Conservation (phyloP, 1,284 basidiomycete species). For the Vanrija humicola region DNA sequence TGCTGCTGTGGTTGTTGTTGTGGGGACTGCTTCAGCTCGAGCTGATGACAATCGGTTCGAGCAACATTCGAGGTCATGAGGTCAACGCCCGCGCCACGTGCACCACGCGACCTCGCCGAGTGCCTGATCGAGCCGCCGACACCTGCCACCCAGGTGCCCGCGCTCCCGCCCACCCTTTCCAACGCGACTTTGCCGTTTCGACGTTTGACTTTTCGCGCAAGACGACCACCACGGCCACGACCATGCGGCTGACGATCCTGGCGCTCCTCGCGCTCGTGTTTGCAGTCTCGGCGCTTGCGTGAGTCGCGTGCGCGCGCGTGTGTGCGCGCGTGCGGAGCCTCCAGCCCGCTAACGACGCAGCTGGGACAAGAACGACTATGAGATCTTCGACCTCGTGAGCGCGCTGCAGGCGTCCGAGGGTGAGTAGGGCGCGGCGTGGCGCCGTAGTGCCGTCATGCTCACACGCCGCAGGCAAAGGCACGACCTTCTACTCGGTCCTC, state of each 20-base stretch:
- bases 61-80: background rate
- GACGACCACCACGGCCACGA: background rate
- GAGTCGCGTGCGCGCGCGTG: background rate
- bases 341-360: slow-evolving; percentile 9
- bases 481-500: slow-evolving; percentile 84
- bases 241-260: slow-evolving; percentile 10
- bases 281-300: slow-evolving; percentile 8
- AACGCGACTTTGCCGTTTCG: background rate
- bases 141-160: too few relatives aligned
- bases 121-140: background rate
- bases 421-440: slow-evolving; percentile 27
- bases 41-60: background rate
- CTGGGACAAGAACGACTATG: slow-evolving; percentile 71
- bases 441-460: background rate
- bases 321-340: too few relatives aligned
- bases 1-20: background rate
- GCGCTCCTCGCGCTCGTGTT: slow-evolving; percentile 12
- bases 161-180: background rate
- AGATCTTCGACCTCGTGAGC: slow-evolving; percentile 92
- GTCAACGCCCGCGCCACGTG: background rate
- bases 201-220: background rate
- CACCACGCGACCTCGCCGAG: background rate
- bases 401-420: slow-evolving; percentile 78
- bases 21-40: too few relatives aligned
- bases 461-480: slow-evolving; percentile 62